phyloP scores from a whole-genome alignment of 2,329 filamentous ascomycete species.

The Cladosporium sp. region DNA sequence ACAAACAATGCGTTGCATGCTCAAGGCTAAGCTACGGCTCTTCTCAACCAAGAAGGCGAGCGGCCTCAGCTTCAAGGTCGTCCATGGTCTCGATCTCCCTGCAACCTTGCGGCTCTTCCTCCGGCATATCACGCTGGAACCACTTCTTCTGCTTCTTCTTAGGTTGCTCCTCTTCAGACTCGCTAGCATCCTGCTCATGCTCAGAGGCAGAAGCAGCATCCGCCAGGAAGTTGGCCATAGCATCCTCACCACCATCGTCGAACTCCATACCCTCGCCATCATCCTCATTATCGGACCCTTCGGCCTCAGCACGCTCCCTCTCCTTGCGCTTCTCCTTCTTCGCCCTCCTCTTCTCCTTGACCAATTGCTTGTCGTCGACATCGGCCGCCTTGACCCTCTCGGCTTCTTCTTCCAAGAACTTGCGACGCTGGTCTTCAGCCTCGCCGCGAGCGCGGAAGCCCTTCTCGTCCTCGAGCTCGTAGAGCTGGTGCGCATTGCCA shows the following conservation, averaged over 20 bases:
- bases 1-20: neutral
- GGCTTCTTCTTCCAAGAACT: constrained; percentile 76
- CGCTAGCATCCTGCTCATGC: constrained; percentile 32
- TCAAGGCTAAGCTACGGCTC: neutral
- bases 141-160: constrained; percentile 73
- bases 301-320: constrained; percentile 53
- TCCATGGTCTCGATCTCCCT: constrained; percentile 73
- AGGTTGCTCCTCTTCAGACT: constrained; percentile 43
- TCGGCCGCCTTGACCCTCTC: constrained; percentile 73
- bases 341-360: constrained; percentile 74
- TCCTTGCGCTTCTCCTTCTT: constrained; percentile 74
- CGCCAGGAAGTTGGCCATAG: constrained; percentile 45
- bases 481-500: constrained; percentile 78
- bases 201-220: constrained; percentile 34
- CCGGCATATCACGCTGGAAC: constrained; percentile 68
- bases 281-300: constrained; percentile 27
- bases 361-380: constrained; percentile 76
- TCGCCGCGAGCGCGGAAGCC: constrained; percentile 74
- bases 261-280: constrained; percentile 23
- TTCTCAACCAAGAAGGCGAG: constrained; percentile 58
- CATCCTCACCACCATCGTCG: constrained; percentile 38
- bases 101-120: constrained; percentile 52
- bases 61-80: constrained; percentile 75
- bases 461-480: constrained; percentile 84
- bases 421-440: constrained; percentile 71